Base-by-base conservation (phyloP, 176 grass and related monocot genomes). In the Microstegium vimineum region DNA sequence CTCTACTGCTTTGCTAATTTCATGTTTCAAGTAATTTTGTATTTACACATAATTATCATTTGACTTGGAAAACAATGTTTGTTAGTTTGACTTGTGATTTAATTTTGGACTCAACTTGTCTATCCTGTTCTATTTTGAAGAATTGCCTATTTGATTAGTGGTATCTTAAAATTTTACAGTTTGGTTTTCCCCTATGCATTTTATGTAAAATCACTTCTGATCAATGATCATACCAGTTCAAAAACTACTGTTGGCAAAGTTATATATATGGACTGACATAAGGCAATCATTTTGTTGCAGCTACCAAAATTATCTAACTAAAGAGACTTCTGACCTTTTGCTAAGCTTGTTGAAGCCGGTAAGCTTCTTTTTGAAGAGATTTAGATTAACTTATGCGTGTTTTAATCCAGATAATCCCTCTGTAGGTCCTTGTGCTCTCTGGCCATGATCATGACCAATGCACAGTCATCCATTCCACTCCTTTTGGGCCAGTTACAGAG, bases 371-470 rank as follows among this genome's bases (percentile, higher is more conserved):
- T 71, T 73, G 37, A 18, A 25, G 73, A 84, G 5, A 38, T 45
- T 83, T 71, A 40, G 76, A 33, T 88, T 30, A 74, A 46, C 15
- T 37, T 78, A 13, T 75, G 16, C n/a, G 27, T 35, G n/a, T 82
- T 64, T 76, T 46, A 88, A 64, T 68, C 73, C 65, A 38, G 74
- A 78, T 84, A 82, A 40, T 77, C 74, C 61, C 73, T 61, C 66
- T 84, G 17, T 80, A 98, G 96, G 73, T 82, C 86, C 90, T 98
- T 81, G 96, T 98, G 31, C 85, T 98, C 56, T 98, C 91, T 54
- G 89, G 93, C 43, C 96, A 98, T 88, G 95, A 98, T 66, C 96
- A 98, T 81, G 96, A 98, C 85, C 96, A 98, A 86, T 98, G 96
- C 65, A 93, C 96, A 81, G 69, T 93, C 23, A 27, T 65, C 45